These are phyloP conservation scores for Fragaria nilgerrensis DNA, from an alignment of 306 rosid species.

Conservation along the genomic window DNA sequence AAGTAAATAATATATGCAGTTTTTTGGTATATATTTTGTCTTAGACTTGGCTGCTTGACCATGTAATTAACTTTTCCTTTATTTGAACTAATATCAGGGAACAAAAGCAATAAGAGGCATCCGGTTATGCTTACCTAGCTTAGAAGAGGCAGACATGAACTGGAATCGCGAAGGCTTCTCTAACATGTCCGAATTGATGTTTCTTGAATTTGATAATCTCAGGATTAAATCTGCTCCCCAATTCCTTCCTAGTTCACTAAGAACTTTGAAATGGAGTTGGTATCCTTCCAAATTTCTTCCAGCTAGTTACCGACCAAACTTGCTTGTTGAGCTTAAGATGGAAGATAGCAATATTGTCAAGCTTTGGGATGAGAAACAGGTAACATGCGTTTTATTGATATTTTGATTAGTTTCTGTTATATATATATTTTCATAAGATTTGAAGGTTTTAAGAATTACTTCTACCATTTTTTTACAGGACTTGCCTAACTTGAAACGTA, in stretches of 20 bases:
- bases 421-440: background rate
- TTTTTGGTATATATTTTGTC: no score
- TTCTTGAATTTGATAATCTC: background rate
- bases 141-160: constrained; percentile 6
- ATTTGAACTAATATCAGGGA: background rate
- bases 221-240: background rate
- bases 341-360: background rate
- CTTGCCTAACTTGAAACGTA: constrained; percentile 8
- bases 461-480: background rate
- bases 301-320: background rate
- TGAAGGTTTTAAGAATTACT: background rate
- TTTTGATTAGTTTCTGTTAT: background rate
- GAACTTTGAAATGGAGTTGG: constrained; percentile 12
- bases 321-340: constrained; percentile 16
- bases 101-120: constrained; percentile 13
- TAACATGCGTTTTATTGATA: background rate
- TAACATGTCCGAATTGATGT: constrained; percentile 18
- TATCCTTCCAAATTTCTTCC: constrained; percentile 18
- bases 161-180: constrained; percentile 19
- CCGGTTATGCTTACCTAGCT: background rate
- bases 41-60: no score
- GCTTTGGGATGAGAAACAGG: constrained; percentile 21
- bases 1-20: background rate
- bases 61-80: background rate
- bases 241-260: constrained; percentile 12